Percentiles rank a stretch among this genome's conserved stretches.
phyloP scores from a whole-genome alignment of 805 yeast genomes.

The Teunomyces tritomae region DNA sequence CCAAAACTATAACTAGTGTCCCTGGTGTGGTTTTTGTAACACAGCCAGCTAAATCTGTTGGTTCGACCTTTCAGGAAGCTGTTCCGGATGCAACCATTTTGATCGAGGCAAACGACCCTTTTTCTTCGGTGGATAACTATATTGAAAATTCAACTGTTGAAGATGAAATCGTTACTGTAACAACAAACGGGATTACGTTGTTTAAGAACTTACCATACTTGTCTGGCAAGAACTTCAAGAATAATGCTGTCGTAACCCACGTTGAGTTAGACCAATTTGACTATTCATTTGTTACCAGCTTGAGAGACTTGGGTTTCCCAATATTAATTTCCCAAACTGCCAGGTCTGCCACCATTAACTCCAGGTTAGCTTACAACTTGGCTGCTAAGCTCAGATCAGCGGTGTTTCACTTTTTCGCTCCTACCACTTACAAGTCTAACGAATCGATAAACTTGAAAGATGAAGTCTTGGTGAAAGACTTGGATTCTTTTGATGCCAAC shows the following conservation, averaged over 20 bases:
- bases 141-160: conserved; percentile 14
- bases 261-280: conserved; percentile 60
- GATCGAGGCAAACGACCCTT: conserved; percentile 53
- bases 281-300: conserved; percentile 64
- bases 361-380: conserved; percentile 57
- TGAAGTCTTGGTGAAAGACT: conserved; percentile 13
- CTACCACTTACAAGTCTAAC: conserved; percentile 14
- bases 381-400: conserved; percentile 50
- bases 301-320: conserved; percentile 66
- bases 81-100: conserved; percentile 24
- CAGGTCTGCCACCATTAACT: conserved; percentile 51
- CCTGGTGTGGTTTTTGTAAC: conserved; percentile 40
- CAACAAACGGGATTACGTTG: conserved; percentile 52
- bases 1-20: conserved; percentile 24
- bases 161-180: conserved; percentile 40
- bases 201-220: conserved; percentile 62
- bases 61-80: conserved; percentile 27
- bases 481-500: conserved; percentile 16
- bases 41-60: conserved; percentile 46
- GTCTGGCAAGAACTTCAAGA: conserved; percentile 32
- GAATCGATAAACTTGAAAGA: conserved; percentile 12
- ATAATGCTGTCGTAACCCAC: conserved; percentile 54
- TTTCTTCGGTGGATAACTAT: conserved; percentile 39
- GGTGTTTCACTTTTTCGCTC: conserved; percentile 68
- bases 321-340: conserved; percentile 65